phyloP scores from a whole-genome alignment of 148 eudicot species.

The Arctostaphylos glauca region DNA sequence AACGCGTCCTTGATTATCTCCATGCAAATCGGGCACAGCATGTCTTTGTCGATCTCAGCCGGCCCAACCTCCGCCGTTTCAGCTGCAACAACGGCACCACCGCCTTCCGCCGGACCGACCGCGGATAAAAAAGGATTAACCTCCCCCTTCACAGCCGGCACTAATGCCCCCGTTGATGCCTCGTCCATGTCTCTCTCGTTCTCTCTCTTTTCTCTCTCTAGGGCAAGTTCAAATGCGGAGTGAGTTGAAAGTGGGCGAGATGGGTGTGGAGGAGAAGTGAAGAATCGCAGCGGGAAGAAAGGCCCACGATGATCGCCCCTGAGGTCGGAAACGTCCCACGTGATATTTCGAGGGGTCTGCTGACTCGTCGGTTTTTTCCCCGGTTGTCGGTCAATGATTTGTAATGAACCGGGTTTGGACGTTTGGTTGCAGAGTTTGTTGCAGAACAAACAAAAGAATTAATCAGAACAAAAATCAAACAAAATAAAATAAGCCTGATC shows the following conservation, averaged over 20 bases:
- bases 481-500: no score
- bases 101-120: conserved; percentile 18
- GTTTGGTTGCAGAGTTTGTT: no score
- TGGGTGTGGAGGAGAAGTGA: background rate
- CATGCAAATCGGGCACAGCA: conserved; percentile 57
- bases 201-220: conserved; percentile 5
- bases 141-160: conserved; percentile 47
- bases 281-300: conserved; percentile 10
- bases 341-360: background rate
- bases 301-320: conserved; percentile 18
- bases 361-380: background rate
- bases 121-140: conserved; percentile 19
- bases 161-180: conserved; percentile 38
- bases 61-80: conserved; percentile 12
- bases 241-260: background rate
- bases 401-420: no score
- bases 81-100: background rate
- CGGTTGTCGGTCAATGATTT: no score
- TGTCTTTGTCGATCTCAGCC: conserved; percentile 45
- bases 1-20: conserved; percentile 64
- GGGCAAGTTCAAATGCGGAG: background rate
- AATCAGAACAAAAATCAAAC: no score
- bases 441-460: no score
- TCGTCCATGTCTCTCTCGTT: conserved; percentile 30
- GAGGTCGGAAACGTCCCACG: conserved; percentile 35